Evolutionary conservation across 495 filamentous ascomycete genomes (phyloP).

Genomic region (Lasiosphaeria miniovina): DNA sequence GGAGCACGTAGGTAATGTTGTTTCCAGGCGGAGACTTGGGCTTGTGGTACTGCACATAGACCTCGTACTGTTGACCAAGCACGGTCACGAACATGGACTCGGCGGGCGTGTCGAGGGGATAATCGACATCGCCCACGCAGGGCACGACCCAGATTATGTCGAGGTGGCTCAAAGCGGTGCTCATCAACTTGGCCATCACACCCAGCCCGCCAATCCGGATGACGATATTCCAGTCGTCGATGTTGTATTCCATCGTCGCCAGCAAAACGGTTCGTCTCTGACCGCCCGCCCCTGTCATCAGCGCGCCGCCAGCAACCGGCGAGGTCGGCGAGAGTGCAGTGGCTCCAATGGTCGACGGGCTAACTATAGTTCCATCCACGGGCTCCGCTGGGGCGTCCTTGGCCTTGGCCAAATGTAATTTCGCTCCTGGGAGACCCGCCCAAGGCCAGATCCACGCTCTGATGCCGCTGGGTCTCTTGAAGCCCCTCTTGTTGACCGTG

Average conservation of each 20-base stretch:
- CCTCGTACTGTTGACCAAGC: slow-evolving; percentile 57
- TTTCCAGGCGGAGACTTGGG: slow-evolving; percentile 30
- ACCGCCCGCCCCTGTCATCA: background rate
- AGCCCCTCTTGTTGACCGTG: slow-evolving; percentile 56
- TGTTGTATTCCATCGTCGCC: slow-evolving; percentile 69
- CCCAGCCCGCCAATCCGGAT: slow-evolving; percentile 69
- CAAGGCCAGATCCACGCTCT: slow-evolving; percentile 6
- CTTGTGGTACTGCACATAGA: slow-evolving; percentile 62
- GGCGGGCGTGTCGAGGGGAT: slow-evolving; percentile 53
- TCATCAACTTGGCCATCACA: slow-evolving; percentile 68
- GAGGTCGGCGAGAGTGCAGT: background rate
- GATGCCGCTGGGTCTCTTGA: slow-evolving; percentile 46
- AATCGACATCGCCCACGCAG: slow-evolving; percentile 63
- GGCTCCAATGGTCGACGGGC: background rate
- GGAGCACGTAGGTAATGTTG: slow-evolving; percentile 68
- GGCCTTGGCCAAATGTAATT: background rate
- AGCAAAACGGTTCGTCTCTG: slow-evolving; percentile 49
- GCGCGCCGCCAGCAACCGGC: background rate
- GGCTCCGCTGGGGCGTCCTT: background rate
- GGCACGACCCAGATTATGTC: slow-evolving; percentile 71
- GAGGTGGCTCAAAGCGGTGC: slow-evolving; percentile 62
- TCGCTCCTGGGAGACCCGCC: slow-evolving; percentile 5
- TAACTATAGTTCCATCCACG: background rate
- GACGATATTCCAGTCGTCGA: slow-evolving; percentile 66
- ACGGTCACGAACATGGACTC: slow-evolving; percentile 64